These are phyloP conservation scores for Liquidambar formosana DNA, from an alignment of 164 flowering plant genomes.

Conservation along the genomic window DNA sequence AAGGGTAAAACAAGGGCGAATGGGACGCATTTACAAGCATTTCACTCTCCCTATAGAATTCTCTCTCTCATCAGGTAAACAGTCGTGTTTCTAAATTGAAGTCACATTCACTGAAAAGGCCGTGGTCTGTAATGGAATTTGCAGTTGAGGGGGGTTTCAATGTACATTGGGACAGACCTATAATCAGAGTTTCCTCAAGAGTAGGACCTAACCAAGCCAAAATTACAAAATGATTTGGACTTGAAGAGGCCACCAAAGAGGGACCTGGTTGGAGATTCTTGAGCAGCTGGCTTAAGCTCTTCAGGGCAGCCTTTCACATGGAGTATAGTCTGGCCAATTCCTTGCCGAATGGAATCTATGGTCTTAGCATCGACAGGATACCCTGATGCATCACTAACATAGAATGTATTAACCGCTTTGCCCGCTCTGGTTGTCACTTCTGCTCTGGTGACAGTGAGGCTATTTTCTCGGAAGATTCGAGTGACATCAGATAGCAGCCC, in stretches of 20 bases:
- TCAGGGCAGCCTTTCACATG: constrained; percentile 67
- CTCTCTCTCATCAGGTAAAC: neutral
- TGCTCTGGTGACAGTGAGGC: no score
- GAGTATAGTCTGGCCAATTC: no score
- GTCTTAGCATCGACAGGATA: constrained; percentile 75
- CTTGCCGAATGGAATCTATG: constrained; percentile 73
- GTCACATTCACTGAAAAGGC: constrained; percentile 2
- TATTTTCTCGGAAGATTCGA: no score
- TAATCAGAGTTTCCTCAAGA: constrained; percentile 29
- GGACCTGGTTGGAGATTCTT: constrained; percentile 78
- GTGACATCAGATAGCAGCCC: no score
- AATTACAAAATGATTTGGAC: constrained; percentile 71
- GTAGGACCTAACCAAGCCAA: constrained; percentile 68
- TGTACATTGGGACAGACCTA: constrained; percentile 11
- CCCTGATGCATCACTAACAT: constrained; percentile 82
- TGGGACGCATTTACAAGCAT: constrained; percentile 10
- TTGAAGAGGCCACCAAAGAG: constrained; percentile 87
- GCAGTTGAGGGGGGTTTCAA: neutral
- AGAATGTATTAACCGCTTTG: constrained; percentile 86
- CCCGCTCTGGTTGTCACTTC: constrained; percentile 73
- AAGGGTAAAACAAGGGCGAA: neutral
- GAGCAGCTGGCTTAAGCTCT: constrained; percentile 46
- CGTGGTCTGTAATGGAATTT: no score
- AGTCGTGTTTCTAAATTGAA: constrained; percentile 2
- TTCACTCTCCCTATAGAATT: neutral